These are phyloP conservation scores for Penicillium sp. DNA, from an alignment of 2,329 filamentous ascomycete species.

Conservation along the genomic window DNA sequence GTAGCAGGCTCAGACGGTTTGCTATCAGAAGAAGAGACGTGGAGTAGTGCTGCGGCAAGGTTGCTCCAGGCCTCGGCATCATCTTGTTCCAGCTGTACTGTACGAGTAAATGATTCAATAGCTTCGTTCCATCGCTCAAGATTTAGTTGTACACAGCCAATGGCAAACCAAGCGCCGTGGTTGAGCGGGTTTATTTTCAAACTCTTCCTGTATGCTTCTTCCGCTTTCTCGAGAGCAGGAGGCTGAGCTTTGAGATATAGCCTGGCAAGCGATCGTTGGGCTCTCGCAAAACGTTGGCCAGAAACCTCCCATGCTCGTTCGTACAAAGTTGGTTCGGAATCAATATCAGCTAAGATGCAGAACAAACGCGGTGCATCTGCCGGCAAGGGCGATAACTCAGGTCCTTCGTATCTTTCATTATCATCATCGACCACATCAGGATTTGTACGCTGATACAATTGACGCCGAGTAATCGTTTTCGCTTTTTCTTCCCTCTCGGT, in stretches of 20 bases:
- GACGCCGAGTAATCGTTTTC: slow-evolving; percentile 67
- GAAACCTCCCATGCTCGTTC: slow-evolving; percentile 86
- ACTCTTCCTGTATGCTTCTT: slow-evolving; percentile 73
- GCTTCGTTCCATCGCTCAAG: slow-evolving; percentile 73
- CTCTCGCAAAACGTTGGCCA: slow-evolving; percentile 72
- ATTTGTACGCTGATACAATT: slow-evolving; percentile 63
- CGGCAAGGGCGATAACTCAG: slow-evolving; percentile 66
- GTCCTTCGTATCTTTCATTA: slow-evolving; percentile 60
- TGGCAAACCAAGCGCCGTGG: slow-evolving; percentile 78
- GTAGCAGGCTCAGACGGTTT: slow-evolving; percentile 29
- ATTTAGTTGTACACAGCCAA: slow-evolving; percentile 83
- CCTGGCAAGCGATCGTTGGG: slow-evolving; percentile 81
- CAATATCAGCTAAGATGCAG: slow-evolving; percentile 90
- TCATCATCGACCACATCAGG: slow-evolving; percentile 42
- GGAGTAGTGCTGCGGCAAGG: slow-evolving; percentile 76
- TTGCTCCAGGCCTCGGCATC: slow-evolving; percentile 96
- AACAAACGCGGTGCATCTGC: slow-evolving; percentile 81
- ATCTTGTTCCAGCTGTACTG: slow-evolving; percentile 78
- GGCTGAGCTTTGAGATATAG: slow-evolving; percentile 63
- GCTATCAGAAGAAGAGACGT: slow-evolving; percentile 30
- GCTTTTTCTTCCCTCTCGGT: slow-evolving; percentile 82
- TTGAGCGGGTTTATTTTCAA: slow-evolving; percentile 77
- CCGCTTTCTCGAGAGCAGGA: slow-evolving; percentile 62
- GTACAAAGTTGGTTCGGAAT: slow-evolving; percentile 70
- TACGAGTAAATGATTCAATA: slow-evolving; percentile 75